These are phyloP conservation scores for Vanderwaltozyma tropicalis DNA, from an alignment of 805 yeast genomes.

Conservation along the genomic window DNA sequence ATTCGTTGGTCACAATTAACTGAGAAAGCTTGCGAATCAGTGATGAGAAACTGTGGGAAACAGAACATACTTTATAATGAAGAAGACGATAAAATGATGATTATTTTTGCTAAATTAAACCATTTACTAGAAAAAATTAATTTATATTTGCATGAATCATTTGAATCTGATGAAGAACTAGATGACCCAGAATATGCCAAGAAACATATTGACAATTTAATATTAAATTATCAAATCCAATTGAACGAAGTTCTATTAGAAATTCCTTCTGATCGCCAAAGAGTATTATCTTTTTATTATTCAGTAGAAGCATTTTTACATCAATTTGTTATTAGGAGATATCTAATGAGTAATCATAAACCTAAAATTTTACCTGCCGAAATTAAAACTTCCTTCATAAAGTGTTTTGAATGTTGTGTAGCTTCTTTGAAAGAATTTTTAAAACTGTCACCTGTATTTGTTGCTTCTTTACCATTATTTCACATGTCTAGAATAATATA, in stretches of 20 bases:
- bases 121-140: slow-evolving; percentile 53
- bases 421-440: slow-evolving; percentile 40
- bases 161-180: slow-evolving; percentile 6
- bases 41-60: slow-evolving; percentile 1
- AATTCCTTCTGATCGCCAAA: slow-evolving; percentile 33
- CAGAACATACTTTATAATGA: slow-evolving; percentile 4
- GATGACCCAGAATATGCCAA: slow-evolving; percentile 13
- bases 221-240: slow-evolving; percentile 39
- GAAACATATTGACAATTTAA: slow-evolving; percentile 7
- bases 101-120: slow-evolving; percentile 49
- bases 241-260: slow-evolving; percentile 33
- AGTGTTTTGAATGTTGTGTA: slow-evolving; percentile 45
- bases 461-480: slow-evolving; percentile 48
- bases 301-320: slow-evolving; percentile 59
- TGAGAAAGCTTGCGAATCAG: slow-evolving; percentile 12
- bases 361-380: slow-evolving; percentile 13
- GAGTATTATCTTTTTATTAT: slow-evolving; percentile 41
- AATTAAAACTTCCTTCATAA: slow-evolving; percentile 36
- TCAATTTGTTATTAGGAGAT: slow-evolving; percentile 37
- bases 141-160: slow-evolving; percentile 35
- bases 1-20: slow-evolving; percentile 44
- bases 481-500: slow-evolving; percentile 50
- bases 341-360: slow-evolving; percentile 2
- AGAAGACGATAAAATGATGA: slow-evolving; percentile 38
- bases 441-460: slow-evolving; percentile 34